Percentiles rank a stretch among this genome's conserved stretches.
Conservation (phyloP, 2,329 filamentous ascomycete genomes). For the Spiromastix sp. region DNA sequence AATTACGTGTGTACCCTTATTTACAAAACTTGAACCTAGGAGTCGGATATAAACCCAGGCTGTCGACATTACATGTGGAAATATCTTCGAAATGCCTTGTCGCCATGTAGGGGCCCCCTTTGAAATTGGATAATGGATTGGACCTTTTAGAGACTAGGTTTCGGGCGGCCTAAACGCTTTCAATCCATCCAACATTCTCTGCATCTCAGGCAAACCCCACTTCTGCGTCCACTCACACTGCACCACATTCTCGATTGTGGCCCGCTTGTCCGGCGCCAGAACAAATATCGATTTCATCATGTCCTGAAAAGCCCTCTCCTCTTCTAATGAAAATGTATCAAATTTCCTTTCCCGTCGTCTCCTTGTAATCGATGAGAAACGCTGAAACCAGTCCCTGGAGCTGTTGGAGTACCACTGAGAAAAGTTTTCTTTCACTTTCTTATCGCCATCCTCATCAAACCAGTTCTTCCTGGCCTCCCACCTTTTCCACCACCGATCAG, state of each 20-base stretch:
- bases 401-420: conserved; percentile 6
- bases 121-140: too few relatives aligned
- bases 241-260: conserved; percentile 10
- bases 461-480: conserved; percentile 9
- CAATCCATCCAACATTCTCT: conserved; percentile 9
- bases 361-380: conserved; percentile 5
- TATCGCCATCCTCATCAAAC: conserved; percentile 10
- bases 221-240: conserved; percentile 12
- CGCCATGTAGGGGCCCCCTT: too few relatives aligned
- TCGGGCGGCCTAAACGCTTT: too few relatives aligned
- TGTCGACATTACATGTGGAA: too few relatives aligned
- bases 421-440: conserved; percentile 6
- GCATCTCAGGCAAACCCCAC: conserved; percentile 11
- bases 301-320: conserved; percentile 8
- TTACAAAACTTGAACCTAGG: too few relatives aligned
- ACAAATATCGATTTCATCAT: conserved; percentile 14
- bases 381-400: conserved; percentile 1
- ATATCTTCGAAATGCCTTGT: too few relatives aligned
- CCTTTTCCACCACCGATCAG: conserved; percentile 13
- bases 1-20: too few relatives aligned
- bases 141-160: too few relatives aligned
- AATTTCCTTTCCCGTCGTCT: conserved; percentile 3
- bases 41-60: too few relatives aligned
- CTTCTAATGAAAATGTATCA: conserved; percentile 8
- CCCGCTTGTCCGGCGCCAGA: conserved; percentile 9